These are phyloP conservation scores for Aspergillus sclerotioniger DNA, from an alignment of 495 filamentous ascomycete species.

Conservation along the genomic window DNA sequence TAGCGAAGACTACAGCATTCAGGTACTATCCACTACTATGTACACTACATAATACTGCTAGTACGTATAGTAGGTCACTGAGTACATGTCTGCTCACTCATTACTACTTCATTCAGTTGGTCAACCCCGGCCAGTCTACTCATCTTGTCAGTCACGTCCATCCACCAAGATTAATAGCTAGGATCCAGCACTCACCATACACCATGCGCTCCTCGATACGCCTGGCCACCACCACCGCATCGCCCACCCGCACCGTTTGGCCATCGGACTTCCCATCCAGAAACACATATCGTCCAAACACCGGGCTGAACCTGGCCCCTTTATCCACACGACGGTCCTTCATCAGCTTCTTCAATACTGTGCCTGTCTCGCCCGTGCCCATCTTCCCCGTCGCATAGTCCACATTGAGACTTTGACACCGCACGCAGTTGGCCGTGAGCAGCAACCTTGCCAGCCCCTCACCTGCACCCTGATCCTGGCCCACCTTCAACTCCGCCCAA, in stretches of 20 bases:
- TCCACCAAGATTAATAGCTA: neutral
- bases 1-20: too few species aligned
- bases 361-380: conserved; percentile 61
- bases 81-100: neutral
- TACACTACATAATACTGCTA: too few species aligned
- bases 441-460: conserved; percentile 39
- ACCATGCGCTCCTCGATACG: conserved; percentile 57
- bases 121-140: conserved; percentile 33
- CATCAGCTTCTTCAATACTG: conserved; percentile 72
- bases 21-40: too few species aligned
- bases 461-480: neutral
- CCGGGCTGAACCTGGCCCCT: conserved; percentile 70
- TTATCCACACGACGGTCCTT: conserved; percentile 73
- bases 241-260: conserved; percentile 59
- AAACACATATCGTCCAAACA: conserved; percentile 84
- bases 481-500: conserved; percentile 66
- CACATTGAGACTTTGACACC: conserved; percentile 78
- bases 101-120: conserved; percentile 3
- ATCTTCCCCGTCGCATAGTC: conserved; percentile 73
- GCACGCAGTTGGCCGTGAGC: conserved; percentile 75
- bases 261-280: conserved; percentile 35
- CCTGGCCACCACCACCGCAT: conserved; percentile 63
- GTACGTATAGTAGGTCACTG: too few species aligned
- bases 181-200: conserved; percentile 53
- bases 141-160: conserved; percentile 16